Base-by-base conservation (phyloP, 495 filamentous ascomycete species). In the Hapsidospora chrysogenum region DNA sequence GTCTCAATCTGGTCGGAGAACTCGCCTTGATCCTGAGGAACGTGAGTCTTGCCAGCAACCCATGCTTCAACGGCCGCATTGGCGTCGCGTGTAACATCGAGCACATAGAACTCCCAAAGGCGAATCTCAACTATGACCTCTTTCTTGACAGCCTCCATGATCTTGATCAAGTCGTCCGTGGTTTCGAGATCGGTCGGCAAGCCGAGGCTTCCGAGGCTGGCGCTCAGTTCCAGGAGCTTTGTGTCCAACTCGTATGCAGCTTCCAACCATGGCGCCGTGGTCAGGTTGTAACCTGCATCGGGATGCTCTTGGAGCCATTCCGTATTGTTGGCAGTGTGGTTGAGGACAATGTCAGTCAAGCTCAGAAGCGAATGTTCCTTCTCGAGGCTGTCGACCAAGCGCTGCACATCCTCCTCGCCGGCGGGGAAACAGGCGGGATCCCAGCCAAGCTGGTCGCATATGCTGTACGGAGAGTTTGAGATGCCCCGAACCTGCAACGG, bases 291-390 rank as follows among this genome's bases (percentile, higher is more conserved):
- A 2, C 92, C 92, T 34, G 85, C 80, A 44, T 99, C 92, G 2
- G 92, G 92, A 45, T 99, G 86, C 37, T 85, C 78, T 50, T 92
- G 66, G 13, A 99, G 63, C 92, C 92, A 99, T 40, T 76, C 70
- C 56, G 80, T 94, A 54, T 96, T 94, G 54, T 94, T 67, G 2
- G 92, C 92, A 17, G 92, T 99, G 53, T 99, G 92, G 44, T 99
- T 99, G 72, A 85, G 87, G 17, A 99, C 92, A 31, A 99, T 85
- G 51, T 99, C 92, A 2, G 89, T 94, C 60, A 99, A 53, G 42
- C 80, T 85, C 30, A 96, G 64, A 31, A 99, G 59, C 0, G 79
- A 79, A 50, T 87, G 73, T 27, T 92, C 74, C 18, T 78, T 71
- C 50, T 92, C 82, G 72, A 99, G 79, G 50, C 70, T 80, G 16